These are phyloP conservation scores for Aspergillus latus DNA, from an alignment of 2,329 filamentous ascomycete genomes.

Conservation along the genomic window DNA sequence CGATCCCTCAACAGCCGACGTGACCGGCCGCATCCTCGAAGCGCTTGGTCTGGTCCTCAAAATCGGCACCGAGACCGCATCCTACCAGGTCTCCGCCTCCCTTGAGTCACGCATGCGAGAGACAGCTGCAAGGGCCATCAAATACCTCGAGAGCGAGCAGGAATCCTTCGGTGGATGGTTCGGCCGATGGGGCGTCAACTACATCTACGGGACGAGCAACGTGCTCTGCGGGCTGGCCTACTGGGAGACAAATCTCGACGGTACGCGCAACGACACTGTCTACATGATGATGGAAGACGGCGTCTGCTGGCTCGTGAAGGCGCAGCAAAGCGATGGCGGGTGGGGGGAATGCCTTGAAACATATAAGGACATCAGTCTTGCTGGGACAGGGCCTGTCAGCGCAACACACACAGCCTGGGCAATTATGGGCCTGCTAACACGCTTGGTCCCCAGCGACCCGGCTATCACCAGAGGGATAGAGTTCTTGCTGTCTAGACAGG, in stretches of 20 bases:
- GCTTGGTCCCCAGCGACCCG: conserved; percentile 9
- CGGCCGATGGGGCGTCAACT: conserved; percentile 38
- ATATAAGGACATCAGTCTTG: conserved; percentile 23
- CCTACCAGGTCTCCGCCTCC: neutral
- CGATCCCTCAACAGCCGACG: conserved; percentile 35
- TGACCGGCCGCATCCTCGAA: conserved; percentile 36
- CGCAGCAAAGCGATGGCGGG: conserved; percentile 33
- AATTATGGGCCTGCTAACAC: conserved; percentile 29
- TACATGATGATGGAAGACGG: conserved; percentile 4
- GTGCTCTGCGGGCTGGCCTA: conserved; percentile 31
- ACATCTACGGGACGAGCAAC: conserved; percentile 37
- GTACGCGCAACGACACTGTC: conserved; percentile 3
- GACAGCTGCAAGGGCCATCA: conserved; percentile 20
- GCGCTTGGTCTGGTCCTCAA: conserved; percentile 28
- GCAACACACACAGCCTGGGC: conserved; percentile 38
- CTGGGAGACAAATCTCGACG: conserved; percentile 3
- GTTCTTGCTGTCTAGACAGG: conserved; percentile 18
- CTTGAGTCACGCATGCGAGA: conserved; percentile 8
- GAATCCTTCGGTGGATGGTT: conserved; percentile 32
- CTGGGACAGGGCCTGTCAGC: conserved; percentile 20
- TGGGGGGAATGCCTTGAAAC: conserved; percentile 32
- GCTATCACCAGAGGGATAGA: conserved; percentile 18
- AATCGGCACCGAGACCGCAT: too few relatives aligned
- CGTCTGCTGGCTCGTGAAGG: conserved; percentile 24
- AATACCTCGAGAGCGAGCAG: conserved; percentile 26